Conservation (phyloP, 768 basidiomycete species). For the Hemileccinum rubropunctum region DNA sequence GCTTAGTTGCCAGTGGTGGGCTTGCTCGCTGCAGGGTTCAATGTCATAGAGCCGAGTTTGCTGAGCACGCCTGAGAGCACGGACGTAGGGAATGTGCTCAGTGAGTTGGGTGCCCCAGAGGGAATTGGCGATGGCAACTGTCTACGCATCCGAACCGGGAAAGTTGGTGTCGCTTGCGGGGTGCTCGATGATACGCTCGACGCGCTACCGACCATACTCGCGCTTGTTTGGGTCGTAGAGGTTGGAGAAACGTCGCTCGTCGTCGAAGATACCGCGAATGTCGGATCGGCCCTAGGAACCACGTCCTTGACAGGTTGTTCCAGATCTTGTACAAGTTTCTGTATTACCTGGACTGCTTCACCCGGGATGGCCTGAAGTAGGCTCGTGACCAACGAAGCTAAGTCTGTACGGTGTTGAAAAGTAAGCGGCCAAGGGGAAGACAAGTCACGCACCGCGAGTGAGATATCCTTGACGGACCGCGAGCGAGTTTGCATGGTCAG, state of each 20-base stretch:
- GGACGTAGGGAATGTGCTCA: neutral
- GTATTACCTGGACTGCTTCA: neutral
- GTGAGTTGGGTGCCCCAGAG: neutral
- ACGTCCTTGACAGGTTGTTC: neutral
- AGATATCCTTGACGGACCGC: neutral
- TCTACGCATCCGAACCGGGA: constrained; percentile 8
- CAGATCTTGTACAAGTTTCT: constrained; percentile 1
- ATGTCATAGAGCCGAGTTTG: neutral
- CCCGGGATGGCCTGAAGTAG: neutral
- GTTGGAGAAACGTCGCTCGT: neutral
- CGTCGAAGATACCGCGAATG: neutral
- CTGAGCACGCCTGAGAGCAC: neutral
- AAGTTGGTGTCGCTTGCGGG: neutral
- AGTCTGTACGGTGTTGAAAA: constrained; percentile 4
- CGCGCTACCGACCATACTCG: neutral
- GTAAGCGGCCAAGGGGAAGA: neutral
- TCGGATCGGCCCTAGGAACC: constrained; percentile 3
- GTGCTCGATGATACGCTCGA: neutral
- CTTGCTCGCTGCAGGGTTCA: neutral
- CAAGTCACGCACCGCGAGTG: neutral
- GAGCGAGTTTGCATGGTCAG: constrained; percentile 3
- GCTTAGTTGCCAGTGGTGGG: neutral
- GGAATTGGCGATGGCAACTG: constrained; percentile 1
- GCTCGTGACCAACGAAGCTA: neutral
- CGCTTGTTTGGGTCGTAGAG: neutral